Base-by-base conservation (phyloP, 1,284 basidiomycete genomes). In the Marasmius fiardii region DNA sequence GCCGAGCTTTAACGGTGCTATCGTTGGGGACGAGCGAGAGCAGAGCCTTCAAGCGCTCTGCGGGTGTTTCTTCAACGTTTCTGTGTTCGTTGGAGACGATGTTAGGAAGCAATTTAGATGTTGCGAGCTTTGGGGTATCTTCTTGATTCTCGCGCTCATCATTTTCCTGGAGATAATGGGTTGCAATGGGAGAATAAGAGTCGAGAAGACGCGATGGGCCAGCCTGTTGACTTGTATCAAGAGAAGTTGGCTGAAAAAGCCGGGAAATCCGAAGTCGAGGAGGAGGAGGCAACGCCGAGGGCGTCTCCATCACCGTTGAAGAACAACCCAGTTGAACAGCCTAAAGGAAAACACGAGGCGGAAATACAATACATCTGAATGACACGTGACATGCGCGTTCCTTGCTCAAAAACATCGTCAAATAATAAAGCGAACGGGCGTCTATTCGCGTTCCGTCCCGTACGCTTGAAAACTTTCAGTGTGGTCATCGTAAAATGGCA, bases 11-110 rank as follows among this genome's bases (percentile, higher is more conserved):
- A 51, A 65, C 63, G 26, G 60, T 66, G 50, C 60, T 60, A 49
- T 18, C 31, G 59, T 69, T 69, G 60, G 72, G 71, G 51, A 73
- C 71, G 60, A 73, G 78, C 41, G 73, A 66, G 10, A 88, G 70
- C 8, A 87, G 67, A 18, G 82, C 81, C 35, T 85, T 81, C 31
- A 88, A 60, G 37, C 68, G 63, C 23, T 72, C 75, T 20, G 79
- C 77, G 4, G 81, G 77, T 0, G 75, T 80, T 49, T 79, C 74
- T 24, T 67, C 65, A 5, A 69, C 23, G 24, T 35, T 28, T 10
- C 20, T 26, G 24, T 26, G 12, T 14, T 49, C 26, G 6, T 44
- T 49, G 16, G 18, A 16, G 12, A 26, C 11, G 3, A 49, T 43
- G 8, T 20, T n/a, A 28, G 55, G 51, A 43, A 53, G 31, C 18